A percentile compares a stretch with the other conserved stretches of the same genome.
phyloP scores from a whole-genome alignment of 2,329 filamentous ascomycete species.

The Aspergillus nomiae region DNA sequence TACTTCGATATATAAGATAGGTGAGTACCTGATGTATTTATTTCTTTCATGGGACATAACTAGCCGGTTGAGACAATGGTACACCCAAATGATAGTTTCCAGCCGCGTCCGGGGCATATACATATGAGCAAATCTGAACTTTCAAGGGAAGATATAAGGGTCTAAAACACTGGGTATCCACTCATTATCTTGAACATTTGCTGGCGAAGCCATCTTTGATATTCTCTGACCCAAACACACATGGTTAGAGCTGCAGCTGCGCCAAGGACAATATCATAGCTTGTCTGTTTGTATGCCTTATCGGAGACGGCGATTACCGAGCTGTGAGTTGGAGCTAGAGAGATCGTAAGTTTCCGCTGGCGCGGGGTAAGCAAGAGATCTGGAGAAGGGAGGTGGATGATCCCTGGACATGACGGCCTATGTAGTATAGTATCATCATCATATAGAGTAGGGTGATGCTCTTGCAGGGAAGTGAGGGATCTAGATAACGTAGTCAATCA shows the following conservation, averaged over 20 bases:
- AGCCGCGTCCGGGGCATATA: no score
- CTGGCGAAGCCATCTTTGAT: background rate
- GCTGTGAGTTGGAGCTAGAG: background rate
- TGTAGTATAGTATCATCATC: background rate
- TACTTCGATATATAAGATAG: no score
- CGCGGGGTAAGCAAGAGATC: constrained; percentile 8
- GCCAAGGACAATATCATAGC: background rate
- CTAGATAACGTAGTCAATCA: background rate
- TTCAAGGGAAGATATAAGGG: background rate
- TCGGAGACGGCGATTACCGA: constrained; percentile 14
- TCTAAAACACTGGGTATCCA: background rate
- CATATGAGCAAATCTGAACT: background rate
- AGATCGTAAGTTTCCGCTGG: constrained; percentile 15
- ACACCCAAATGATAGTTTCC: no score
- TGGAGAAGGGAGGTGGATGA: constrained; percentile 6
- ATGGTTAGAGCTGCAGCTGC: background rate
- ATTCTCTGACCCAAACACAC: background rate
- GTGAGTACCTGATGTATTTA: no score
- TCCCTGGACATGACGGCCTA: background rate
- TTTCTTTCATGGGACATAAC: no score
- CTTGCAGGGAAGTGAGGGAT: background rate
- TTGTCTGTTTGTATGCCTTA: background rate
- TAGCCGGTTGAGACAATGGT: no score
- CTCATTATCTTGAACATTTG: background rate
- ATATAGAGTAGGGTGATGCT: background rate